Percentiles rank a stretch among this genome's conserved stretches.
These are phyloP conservation scores for Aspergillus intermedius DNA, from an alignment of 2,329 filamentous ascomycete species.

Conservation along the genomic window DNA sequence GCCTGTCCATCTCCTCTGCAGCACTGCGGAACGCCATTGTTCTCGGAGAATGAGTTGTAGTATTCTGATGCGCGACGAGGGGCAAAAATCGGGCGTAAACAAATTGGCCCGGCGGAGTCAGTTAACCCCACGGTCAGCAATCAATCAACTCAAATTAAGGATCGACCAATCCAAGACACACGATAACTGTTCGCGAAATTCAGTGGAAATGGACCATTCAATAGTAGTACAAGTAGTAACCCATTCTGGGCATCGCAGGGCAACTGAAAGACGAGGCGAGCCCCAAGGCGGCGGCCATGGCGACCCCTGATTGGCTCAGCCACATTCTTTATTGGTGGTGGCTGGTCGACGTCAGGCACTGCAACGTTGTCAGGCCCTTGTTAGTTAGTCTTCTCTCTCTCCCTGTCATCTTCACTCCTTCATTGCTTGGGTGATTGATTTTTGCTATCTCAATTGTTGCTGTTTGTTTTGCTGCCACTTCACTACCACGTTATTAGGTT, in stretches of 20 bases:
- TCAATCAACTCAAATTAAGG: background rate
- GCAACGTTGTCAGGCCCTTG: background rate
- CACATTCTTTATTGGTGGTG: conserved; percentile 7
- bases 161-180: background rate
- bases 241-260: background rate
- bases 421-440: background rate
- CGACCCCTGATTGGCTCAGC: conserved; percentile 4
- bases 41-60: background rate
- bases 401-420: background rate
- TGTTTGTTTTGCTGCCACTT: background rate
- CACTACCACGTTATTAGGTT: background rate
- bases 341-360: conserved; percentile 6
- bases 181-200: background rate
- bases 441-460: background rate
- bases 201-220: too few species aligned
- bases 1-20: conserved; percentile 46
- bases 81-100: background rate
- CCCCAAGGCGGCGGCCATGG: background rate
- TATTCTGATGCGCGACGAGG: background rate
- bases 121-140: background rate
- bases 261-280: background rate
- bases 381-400: background rate
- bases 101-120: background rate
- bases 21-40: conserved; percentile 31
- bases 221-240: too few species aligned